Percentiles rank a stretch among this genome's conserved stretches.
Conservation (phyloP, 371 early-diverging fungal genomes). For the Syncephalastrum racemosum region DNA sequence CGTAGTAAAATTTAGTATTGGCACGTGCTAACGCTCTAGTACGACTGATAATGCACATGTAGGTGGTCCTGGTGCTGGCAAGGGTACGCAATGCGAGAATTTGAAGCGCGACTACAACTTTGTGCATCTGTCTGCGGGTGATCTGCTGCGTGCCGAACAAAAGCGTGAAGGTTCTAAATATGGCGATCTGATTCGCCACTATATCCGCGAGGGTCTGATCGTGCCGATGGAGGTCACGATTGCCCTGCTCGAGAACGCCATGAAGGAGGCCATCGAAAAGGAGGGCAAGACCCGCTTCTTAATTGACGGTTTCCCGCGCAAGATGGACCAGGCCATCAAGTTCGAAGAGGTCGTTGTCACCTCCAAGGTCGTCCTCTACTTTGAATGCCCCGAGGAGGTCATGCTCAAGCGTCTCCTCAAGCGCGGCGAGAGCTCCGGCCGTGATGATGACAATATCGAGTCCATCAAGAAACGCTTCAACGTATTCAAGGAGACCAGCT, state of each 20-base stretch:
- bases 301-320: slow-evolving; percentile 96
- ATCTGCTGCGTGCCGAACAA: slow-evolving; percentile 91
- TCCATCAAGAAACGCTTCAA: slow-evolving; percentile 93
- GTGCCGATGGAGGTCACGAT: slow-evolving; percentile 96
- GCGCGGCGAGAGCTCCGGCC: slow-evolving; percentile 91
- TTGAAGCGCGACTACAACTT: slow-evolving; percentile 90
- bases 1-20: not conserved
- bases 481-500: slow-evolving; percentile 80
- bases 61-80: slow-evolving; percentile 89
- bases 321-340: slow-evolving; percentile 90
- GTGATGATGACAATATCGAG: slow-evolving; percentile 94
- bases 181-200: slow-evolving; percentile 86
- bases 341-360: slow-evolving; percentile 87
- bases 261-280: slow-evolving; percentile 65
- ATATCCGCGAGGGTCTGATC: slow-evolving; percentile 92
- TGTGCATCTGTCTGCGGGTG: slow-evolving; percentile 96
- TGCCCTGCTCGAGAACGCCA: slow-evolving; percentile 83
- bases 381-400: slow-evolving; percentile 90
- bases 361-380: slow-evolving; percentile 78
- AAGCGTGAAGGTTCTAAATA: slow-evolving; percentile 80
- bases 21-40: not conserved
- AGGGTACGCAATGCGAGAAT: slow-evolving; percentile 92
- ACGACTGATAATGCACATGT: not conserved
- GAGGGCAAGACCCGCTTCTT: slow-evolving; percentile 70
- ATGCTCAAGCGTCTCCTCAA: slow-evolving; percentile 87